A percentile compares a stretch with the other conserved stretches of the same genome.
Conservation (phyloP, 331 rosid species). For the Rosa hybrid region DNA sequence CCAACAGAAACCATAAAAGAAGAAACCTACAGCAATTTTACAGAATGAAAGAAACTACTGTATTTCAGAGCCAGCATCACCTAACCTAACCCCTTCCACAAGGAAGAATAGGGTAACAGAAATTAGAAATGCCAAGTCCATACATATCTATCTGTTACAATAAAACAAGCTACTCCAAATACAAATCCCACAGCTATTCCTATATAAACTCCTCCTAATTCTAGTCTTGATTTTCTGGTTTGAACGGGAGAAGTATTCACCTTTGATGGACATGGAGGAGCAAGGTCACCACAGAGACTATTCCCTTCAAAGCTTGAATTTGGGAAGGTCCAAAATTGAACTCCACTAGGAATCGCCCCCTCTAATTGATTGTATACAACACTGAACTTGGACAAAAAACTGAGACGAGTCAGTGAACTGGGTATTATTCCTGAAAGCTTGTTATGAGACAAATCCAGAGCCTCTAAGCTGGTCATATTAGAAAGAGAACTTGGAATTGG, state of each 20-base stretch:
- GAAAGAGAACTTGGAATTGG: constrained; percentile 22
- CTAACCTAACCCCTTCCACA: not conserved
- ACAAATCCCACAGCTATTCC: constrained; percentile 33
- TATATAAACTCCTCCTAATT: not conserved
- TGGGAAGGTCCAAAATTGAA: constrained; percentile 40
- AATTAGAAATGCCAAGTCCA: not conserved
- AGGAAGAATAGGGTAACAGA: not conserved
- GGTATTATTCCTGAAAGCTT: constrained; percentile 36
- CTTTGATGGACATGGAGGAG: not conserved
- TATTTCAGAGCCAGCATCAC: not conserved
- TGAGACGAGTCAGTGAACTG: constrained; percentile 13
- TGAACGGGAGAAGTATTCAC: not conserved
- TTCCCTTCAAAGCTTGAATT: constrained; percentile 42
- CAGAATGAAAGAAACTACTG: no score
- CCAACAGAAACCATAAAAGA: no score
- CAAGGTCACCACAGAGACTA: constrained; percentile 14
- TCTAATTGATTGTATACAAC: constrained; percentile 30
- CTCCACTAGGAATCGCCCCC: constrained; percentile 30
- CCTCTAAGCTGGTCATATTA: constrained; percentile 32
- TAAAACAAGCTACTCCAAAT: constrained; percentile 24
- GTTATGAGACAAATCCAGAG: constrained; percentile 39
- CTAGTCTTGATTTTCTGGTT: not conserved
- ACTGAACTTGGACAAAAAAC: constrained; percentile 36
- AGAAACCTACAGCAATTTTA: no score
- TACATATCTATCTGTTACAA: constrained; percentile 8